Conservation (phyloP, 805 yeast species). For the Kuraishia capsulata region DNA sequence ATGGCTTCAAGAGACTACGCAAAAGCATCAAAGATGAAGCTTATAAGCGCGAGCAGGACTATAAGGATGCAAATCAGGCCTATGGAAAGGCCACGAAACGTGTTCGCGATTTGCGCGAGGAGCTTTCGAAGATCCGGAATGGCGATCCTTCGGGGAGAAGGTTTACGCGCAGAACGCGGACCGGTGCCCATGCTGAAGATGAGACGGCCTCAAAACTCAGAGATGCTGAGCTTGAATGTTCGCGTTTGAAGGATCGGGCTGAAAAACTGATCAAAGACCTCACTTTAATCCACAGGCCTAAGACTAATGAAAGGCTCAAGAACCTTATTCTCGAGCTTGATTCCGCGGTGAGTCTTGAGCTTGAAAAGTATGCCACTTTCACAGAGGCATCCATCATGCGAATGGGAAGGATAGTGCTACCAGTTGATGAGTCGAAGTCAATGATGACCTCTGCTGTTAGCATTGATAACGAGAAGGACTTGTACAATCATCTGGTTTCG, state of each 20-base stretch:
- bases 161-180: conserved; percentile 70
- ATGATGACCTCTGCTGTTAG: conserved; percentile 71
- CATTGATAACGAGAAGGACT: conserved; percentile 76
- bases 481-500: conserved; percentile 58
- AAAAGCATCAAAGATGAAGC: conserved; percentile 78
- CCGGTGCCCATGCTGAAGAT: conserved; percentile 84
- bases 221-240: conserved; percentile 79
- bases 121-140: conserved; percentile 70
- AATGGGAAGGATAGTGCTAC: conserved; percentile 74
- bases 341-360: conserved; percentile 79
- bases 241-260: conserved; percentile 63
- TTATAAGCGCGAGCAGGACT: conserved; percentile 73
- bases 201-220: conserved; percentile 75
- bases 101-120: conserved; percentile 76
- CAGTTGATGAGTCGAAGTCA: conserved; percentile 47
- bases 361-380: conserved; percentile 84
- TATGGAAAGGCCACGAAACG: conserved; percentile 84
- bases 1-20: conserved; percentile 62
- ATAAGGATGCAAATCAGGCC: conserved; percentile 65
- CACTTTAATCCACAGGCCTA: conserved; percentile 68
- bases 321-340: conserved; percentile 80
- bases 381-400: conserved; percentile 77
- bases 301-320: conserved; percentile 58
- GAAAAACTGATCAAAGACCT: conserved; percentile 69
- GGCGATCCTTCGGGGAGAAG: conserved; percentile 82